phyloP scores from a whole-genome alignment of 2,329 filamentous ascomycete species.

The Alternaria brassicicola region DNA sequence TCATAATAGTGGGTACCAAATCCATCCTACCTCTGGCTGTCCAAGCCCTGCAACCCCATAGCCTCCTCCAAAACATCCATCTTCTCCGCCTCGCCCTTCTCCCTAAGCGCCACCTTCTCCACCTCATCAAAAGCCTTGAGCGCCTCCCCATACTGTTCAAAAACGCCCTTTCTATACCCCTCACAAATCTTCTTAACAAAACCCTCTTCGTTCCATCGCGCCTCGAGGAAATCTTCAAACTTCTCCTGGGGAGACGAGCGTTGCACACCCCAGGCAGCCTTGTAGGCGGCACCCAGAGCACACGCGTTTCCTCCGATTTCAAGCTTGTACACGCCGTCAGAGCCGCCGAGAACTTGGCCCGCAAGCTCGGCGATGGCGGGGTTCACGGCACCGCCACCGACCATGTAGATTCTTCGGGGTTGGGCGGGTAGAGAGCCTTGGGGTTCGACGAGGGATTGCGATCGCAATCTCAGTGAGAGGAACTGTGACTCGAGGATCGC shows the following conservation, averaged over 20 bases:
- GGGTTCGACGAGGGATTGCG: slow-evolving; percentile 71
- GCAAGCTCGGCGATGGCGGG: slow-evolving; percentile 83
- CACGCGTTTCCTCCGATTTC: slow-evolving; percentile 96
- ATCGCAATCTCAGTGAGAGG: slow-evolving; percentile 86
- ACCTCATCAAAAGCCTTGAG: slow-evolving; percentile 67
- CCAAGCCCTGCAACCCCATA: slow-evolving; percentile 9
- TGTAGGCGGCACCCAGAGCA: slow-evolving; percentile 91
- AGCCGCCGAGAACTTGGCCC: slow-evolving; percentile 85
- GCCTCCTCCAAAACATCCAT: slow-evolving; percentile 1
- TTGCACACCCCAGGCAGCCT: slow-evolving; percentile 91
- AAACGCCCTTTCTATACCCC: slow-evolving; percentile 77
- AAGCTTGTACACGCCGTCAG: slow-evolving; percentile 88
- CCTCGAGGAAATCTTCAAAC: slow-evolving; percentile 86
- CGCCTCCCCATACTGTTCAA: slow-evolving; percentile 77
- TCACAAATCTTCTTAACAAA: slow-evolving; percentile 82
- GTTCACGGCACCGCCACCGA: slow-evolving; percentile 90
- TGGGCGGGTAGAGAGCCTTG: slow-evolving; percentile 73
- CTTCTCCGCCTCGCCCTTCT: slow-evolving; percentile 12
- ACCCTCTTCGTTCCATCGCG: slow-evolving; percentile 82
- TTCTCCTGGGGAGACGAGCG: slow-evolving; percentile 65
- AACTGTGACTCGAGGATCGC: slow-evolving; percentile 94
- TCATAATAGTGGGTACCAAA: background rate
- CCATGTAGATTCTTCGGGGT: slow-evolving; percentile 88
- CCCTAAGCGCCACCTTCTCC: slow-evolving; percentile 12
- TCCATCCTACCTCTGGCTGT: background rate